These are phyloP conservation scores for Anastatica hierochuntica DNA, from an alignment of 345 rosid genomes.

Conservation along the genomic window DNA sequence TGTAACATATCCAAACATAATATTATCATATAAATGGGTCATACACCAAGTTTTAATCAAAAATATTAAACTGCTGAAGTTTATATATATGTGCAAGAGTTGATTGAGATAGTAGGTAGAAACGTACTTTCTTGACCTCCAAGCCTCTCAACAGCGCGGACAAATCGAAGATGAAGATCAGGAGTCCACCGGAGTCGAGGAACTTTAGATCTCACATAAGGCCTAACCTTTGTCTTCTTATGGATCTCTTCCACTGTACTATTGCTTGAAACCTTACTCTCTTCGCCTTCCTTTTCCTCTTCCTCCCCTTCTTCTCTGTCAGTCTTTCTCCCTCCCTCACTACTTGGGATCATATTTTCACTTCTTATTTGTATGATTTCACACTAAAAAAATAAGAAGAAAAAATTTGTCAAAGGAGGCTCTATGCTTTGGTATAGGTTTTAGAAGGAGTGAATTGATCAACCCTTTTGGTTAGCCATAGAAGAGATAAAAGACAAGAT, in stretches of 20 bases:
- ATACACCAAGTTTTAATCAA: background rate
- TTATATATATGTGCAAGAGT: background rate
- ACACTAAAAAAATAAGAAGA: background rate
- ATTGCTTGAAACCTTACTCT: constrained; percentile 56
- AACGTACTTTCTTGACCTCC: constrained; percentile 84
- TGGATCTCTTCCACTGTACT: constrained; percentile 72
- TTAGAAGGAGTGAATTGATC: background rate
- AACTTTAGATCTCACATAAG: constrained; percentile 61
- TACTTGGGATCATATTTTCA: constrained; percentile 10
- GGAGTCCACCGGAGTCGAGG: constrained; percentile 93
- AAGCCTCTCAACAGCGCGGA: constrained; percentile 67
- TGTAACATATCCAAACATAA: too few relatives aligned
- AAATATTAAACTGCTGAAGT: background rate
- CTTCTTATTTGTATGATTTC: background rate
- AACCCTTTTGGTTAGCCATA: constrained; percentile 10
- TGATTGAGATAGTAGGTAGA: background rate
- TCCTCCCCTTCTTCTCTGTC: constrained; percentile 9
- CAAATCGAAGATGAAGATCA: constrained; percentile 69
- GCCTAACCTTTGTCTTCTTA: constrained; percentile 55
- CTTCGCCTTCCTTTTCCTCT: constrained; percentile 36
- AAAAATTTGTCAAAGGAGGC: too few relatives aligned
- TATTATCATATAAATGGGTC: background rate
- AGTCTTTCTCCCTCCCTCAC: constrained; percentile 4
- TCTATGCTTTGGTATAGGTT: too few relatives aligned
- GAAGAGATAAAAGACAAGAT: constrained; percentile 15